Percentiles rank a stretch among this genome's conserved stretches.
phyloP scores from a whole-genome alignment of 2,329 filamentous ascomycete genomes.

The Ophiostoma himal-ulmi region DNA sequence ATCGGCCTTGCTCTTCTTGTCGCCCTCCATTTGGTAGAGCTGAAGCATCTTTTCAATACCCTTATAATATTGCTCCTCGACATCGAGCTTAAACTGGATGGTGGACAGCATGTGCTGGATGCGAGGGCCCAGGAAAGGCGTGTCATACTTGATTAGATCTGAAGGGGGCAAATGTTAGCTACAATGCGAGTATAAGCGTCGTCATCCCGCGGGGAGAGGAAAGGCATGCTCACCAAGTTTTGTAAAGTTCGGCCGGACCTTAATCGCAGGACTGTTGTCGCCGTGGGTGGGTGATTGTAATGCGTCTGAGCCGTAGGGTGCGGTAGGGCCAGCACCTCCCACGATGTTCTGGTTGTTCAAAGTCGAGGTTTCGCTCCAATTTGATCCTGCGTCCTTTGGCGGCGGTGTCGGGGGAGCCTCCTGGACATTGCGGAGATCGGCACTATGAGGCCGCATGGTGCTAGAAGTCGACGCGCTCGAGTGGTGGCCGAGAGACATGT shows the following conservation, averaged over 20 bases:
- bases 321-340: constrained; percentile 38
- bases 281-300: constrained; percentile 18
- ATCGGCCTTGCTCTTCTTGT: constrained; percentile 90
- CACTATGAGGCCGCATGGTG: constrained; percentile 45
- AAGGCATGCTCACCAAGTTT: constrained; percentile 70
- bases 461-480: constrained; percentile 31
- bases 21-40: constrained; percentile 93
- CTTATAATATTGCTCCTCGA: constrained; percentile 98
- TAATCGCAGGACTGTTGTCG: constrained; percentile 47
- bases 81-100: constrained; percentile 96
- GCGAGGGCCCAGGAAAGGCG: constrained; percentile 85
- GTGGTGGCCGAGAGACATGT: constrained; percentile 40
- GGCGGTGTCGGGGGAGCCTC: constrained; percentile 58
- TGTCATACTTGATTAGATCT: constrained; percentile 99
- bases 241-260: constrained; percentile 81
- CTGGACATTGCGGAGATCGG: constrained; percentile 41
- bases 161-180: neutral
- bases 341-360: constrained; percentile 50
- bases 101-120: constrained; percentile 99
- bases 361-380: constrained; percentile 47
- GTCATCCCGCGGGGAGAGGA: neutral
- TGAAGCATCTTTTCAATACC: constrained; percentile 99
- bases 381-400: constrained; percentile 59
- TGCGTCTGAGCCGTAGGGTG: constrained; percentile 15
- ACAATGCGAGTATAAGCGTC: neutral